Percentiles rank a stretch among this genome's conserved stretches.
Evolutionary conservation across 129 eudicot species (phyloP).

Genomic region (Arctium minus): DNA sequence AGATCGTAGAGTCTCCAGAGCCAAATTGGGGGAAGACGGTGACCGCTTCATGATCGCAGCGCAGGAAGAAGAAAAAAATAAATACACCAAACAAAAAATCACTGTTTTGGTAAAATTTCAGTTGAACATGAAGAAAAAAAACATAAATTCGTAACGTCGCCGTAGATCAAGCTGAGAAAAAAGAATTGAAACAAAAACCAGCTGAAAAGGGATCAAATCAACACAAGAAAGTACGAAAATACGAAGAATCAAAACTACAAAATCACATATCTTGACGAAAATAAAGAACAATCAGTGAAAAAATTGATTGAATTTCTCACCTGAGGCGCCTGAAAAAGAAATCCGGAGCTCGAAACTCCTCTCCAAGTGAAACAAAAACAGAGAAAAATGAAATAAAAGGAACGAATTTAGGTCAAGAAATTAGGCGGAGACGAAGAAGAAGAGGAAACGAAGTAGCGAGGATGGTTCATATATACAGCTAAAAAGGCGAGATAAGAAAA

Average conservation of each 20-base stretch:
- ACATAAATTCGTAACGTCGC: neutral
- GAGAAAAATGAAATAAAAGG: neutral
- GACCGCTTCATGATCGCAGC: neutral
- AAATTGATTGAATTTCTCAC: neutral
- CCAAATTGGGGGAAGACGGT: neutral
- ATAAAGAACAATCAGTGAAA: neutral
- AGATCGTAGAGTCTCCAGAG: neutral
- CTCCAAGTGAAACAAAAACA: neutral
- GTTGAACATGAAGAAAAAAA: neutral
- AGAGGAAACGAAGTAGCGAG: slow-evolving; percentile 6
- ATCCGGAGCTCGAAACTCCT: slow-evolving; percentile 11
- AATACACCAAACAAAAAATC: neutral
- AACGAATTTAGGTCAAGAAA: slow-evolving; percentile 25
- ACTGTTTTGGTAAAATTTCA: neutral
- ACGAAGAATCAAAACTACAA: neutral
- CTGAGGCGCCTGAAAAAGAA: slow-evolving; percentile 14
- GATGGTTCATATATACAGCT: slow-evolving; percentile 36
- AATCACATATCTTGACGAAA: neutral
- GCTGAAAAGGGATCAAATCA: neutral
- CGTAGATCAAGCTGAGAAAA: neutral
- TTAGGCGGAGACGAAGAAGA: slow-evolving; percentile 38
- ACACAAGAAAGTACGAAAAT: neutral
- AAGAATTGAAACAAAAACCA: neutral
- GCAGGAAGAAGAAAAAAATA: neutral
- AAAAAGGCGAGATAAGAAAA: slow-evolving; percentile 1